phyloP scores from a whole-genome alignment of 371 early-diverging fungal genomes.

The Actinomucor elegans region DNA sequence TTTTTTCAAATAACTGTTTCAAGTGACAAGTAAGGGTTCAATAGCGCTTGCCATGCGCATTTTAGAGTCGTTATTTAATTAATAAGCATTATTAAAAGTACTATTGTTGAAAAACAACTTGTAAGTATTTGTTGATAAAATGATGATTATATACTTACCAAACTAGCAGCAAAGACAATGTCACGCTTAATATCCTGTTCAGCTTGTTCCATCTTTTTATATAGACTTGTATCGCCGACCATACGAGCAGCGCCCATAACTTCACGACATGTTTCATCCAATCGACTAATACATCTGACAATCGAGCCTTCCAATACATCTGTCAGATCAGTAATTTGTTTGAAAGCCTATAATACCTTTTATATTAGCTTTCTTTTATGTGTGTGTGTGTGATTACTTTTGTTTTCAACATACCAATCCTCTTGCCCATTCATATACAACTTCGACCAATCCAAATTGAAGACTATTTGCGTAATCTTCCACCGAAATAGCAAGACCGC shows the following conservation, averaged over 20 bases:
- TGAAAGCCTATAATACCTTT: constrained; percentile 67
- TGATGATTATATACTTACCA: too few species aligned
- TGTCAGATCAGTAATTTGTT: constrained; percentile 91
- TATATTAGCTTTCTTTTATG: not conserved
- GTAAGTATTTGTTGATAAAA: too few species aligned
- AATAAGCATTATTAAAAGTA: too few species aligned
- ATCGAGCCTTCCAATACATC: constrained; percentile 97
- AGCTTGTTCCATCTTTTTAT: constrained; percentile 95
- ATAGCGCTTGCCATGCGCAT: too few species aligned
- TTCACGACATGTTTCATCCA: constrained; percentile 98
- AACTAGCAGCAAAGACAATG: constrained; percentile 97
- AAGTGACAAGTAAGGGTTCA: too few species aligned
- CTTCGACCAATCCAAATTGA: constrained; percentile 92
- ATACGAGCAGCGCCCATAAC: constrained; percentile 91
- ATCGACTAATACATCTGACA: constrained; percentile 94
- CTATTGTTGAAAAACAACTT: too few species aligned
- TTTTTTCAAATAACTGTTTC: too few species aligned
- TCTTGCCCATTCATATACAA: constrained; percentile 98
- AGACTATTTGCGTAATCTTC: constrained; percentile 60
- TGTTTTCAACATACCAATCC: constrained; percentile 60
- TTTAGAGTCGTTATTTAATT: too few species aligned
- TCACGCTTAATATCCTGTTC: constrained; percentile 93
- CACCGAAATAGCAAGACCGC: constrained; percentile 62
- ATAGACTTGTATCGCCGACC: constrained; percentile 93
- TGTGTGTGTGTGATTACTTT: not conserved